A percentile compares a stretch with the other conserved stretches of the same genome.
Evolutionary conservation across 805 yeast genomes (phyloP).

Genomic region (Kodamaea laetipori): DNA sequence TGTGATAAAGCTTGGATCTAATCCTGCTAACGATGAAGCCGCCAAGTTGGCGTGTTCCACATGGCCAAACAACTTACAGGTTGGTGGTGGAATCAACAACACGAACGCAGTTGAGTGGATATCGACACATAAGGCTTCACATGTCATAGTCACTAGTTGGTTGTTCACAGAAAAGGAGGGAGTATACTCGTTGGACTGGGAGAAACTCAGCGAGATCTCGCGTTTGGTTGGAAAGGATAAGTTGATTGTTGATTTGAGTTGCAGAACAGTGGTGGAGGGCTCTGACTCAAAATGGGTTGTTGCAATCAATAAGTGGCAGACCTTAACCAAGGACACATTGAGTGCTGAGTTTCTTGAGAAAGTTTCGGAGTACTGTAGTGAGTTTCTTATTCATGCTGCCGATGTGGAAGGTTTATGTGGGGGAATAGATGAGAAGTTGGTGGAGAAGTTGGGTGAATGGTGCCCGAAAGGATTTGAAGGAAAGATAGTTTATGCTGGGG

Average conservation of each 20-base stretch:
- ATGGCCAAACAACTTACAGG: conserved; percentile 76
- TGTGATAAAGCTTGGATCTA: conserved; percentile 86
- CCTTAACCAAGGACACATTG: conserved; percentile 68
- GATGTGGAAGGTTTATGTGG: conserved; percentile 96
- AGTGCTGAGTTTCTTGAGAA: conserved; percentile 51
- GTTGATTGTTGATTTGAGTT: conserved; percentile 88
- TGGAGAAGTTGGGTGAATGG: conserved; percentile 76
- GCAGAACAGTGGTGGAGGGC: conserved; percentile 50
- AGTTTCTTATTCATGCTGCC: conserved; percentile 94
- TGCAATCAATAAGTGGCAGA: conserved; percentile 98
- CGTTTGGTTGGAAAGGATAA: conserved; percentile 59
- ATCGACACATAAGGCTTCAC: conserved; percentile 67
- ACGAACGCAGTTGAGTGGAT: conserved; percentile 80
- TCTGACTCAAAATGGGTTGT: conserved; percentile 69
- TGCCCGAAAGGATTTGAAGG: conserved; percentile 52
- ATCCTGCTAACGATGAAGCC: conserved; percentile 74
- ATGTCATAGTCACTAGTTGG: conserved; percentile 92
- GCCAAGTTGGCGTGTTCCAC: conserved; percentile 72
- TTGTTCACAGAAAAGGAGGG: conserved; percentile 62
- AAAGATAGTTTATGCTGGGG: conserved; percentile 94
- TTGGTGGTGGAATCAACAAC: conserved; percentile 90
- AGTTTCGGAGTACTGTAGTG: conserved; percentile 71
- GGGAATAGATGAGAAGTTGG: conserved; percentile 86
- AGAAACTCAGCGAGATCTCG: conserved; percentile 54
- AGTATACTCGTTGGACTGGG: conserved; percentile 38